A percentile compares a stretch with the other conserved stretches of the same genome.
Evolutionary conservation across 176 grass and related monocot species (phyloP).

Genomic region (Phoenix roebelenii): DNA sequence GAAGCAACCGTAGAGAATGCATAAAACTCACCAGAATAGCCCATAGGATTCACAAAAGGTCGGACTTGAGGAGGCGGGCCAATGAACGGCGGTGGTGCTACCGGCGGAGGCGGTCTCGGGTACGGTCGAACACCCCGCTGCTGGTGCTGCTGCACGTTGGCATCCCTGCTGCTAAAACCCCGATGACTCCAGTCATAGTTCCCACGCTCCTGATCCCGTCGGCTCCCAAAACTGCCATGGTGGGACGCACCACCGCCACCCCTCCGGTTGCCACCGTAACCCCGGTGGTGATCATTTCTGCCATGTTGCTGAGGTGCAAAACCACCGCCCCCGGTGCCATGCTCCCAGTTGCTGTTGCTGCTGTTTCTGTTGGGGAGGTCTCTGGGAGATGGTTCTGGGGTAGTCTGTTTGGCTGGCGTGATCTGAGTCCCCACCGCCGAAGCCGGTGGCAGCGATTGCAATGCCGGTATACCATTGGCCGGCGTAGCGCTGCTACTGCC

Average conservation of each 20-base stretch:
- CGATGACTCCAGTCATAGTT: slow-evolving; percentile 28
- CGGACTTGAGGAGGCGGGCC: slow-evolving; percentile 28
- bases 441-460: neutral
- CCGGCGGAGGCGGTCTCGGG: slow-evolving; percentile 32
- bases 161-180: slow-evolving; percentile 1
- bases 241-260: slow-evolving; percentile 35
- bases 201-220: slow-evolving; percentile 40
- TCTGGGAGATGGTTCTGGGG: slow-evolving; percentile 28
- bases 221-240: neutral
- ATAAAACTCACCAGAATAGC: slow-evolving; percentile 54
- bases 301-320: slow-evolving; percentile 21
- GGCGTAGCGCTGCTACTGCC: neutral
- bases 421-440: slow-evolving; percentile 15
- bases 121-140: slow-evolving; percentile 36
- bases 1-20: slow-evolving; percentile 1
- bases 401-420: slow-evolving; percentile 20
- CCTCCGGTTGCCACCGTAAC: slow-evolving; percentile 52
- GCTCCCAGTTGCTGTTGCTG: slow-evolving; percentile 26
- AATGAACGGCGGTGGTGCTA: slow-evolving; percentile 35
- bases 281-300: slow-evolving; percentile 27
- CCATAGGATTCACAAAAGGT: slow-evolving; percentile 36
- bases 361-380: slow-evolving; percentile 6
- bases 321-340: slow-evolving; percentile 1
- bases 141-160: slow-evolving; percentile 48
- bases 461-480: slow-evolving; percentile 1